Percentiles rank a stretch among this genome's conserved stretches.
Evolutionary conservation across 805 yeast species (phyloP).

Genomic region (Spathaspora arborariae): DNA sequence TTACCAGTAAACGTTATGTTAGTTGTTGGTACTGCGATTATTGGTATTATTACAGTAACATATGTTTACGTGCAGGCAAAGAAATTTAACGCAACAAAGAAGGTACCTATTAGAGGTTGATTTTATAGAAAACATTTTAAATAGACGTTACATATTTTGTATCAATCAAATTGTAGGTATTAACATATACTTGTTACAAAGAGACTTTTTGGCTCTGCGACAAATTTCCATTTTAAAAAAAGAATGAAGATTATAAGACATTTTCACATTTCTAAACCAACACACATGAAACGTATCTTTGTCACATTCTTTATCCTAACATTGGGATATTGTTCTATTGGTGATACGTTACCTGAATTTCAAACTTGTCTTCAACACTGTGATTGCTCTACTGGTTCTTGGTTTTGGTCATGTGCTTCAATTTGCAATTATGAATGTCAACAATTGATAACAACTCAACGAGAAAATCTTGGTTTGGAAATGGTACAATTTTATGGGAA

Average conservation of each 20-base stretch:
- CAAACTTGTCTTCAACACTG: constrained; percentile 6
- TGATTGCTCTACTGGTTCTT: constrained; percentile 8
- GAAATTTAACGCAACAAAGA: constrained; percentile 8
- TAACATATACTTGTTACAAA: too few relatives aligned
- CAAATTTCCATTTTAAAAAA: not conserved
- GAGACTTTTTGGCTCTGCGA: too few relatives aligned
- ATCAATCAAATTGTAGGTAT: too few relatives aligned
- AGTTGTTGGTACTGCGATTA: constrained; percentile 34
- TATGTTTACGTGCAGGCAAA: constrained; percentile 29
- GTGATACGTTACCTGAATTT: constrained; percentile 9
- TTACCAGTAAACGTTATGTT: constrained; percentile 44
- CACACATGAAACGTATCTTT: not conserved
- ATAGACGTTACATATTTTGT: not conserved
- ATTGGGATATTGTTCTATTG: constrained; percentile 3
- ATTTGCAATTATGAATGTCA: constrained; percentile 40
- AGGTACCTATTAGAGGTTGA: not conserved
- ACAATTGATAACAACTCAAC: constrained; percentile 25
- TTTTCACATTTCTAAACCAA: not conserved
- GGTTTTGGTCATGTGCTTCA: constrained; percentile 32
- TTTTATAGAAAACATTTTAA: not conserved
- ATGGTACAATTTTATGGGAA: constrained; percentile 42
- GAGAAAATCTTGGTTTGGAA: constrained; percentile 16
- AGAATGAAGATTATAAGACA: not conserved
- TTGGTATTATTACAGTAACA: constrained; percentile 39
- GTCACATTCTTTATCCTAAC: not conserved